phyloP scores from a whole-genome alignment of 768 basidiomycete genomes.

The Rhodotorula taiwanensis region DNA sequence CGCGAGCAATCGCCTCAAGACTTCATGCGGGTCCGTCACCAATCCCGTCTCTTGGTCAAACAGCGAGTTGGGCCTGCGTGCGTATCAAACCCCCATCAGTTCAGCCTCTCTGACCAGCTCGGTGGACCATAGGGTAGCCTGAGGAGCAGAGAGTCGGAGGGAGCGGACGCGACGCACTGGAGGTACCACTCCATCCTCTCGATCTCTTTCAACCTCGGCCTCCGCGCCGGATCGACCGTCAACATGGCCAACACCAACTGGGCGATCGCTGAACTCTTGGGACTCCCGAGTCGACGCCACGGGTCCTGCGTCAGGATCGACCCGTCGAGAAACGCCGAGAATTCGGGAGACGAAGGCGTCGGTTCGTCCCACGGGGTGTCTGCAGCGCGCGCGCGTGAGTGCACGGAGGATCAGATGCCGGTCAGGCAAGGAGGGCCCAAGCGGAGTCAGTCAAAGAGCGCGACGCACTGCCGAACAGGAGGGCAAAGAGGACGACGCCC shows the following conservation, averaged over 20 bases:
- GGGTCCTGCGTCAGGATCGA: neutral
- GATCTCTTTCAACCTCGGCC: conserved; percentile 60
- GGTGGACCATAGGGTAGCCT: conserved; percentile 12
- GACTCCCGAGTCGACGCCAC: neutral
- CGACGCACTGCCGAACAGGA: conserved; percentile 73
- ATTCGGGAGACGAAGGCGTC: conserved; percentile 69
- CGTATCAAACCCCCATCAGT: neutral
- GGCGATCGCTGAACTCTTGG: conserved; percentile 42
- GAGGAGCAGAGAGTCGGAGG: neutral
- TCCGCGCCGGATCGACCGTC: conserved; percentile 59
- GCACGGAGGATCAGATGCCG: too few relatives aligned
- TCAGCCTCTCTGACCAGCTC: neutral
- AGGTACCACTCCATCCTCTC: conserved; percentile 65
- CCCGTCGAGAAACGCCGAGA: conserved; percentile 63
- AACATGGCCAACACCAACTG: conserved; percentile 71
- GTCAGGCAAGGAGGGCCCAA: too few relatives aligned
- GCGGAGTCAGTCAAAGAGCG: too few relatives aligned
- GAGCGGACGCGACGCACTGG: too few relatives aligned
- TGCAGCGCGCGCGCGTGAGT: too few relatives aligned
- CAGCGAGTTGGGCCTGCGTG: conserved; percentile 15
- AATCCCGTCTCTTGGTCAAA: conserved; percentile 62
- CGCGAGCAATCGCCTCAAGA: conserved; percentile 67
- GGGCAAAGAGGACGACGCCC: conserved; percentile 86
- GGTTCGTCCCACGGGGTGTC: conserved; percentile 99
- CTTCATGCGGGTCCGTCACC: conserved; percentile 51